These are phyloP conservation scores for Rhodotorula sp. DNA, from an alignment of 1,284 basidiomycete genomes.

Conservation along the genomic window DNA sequence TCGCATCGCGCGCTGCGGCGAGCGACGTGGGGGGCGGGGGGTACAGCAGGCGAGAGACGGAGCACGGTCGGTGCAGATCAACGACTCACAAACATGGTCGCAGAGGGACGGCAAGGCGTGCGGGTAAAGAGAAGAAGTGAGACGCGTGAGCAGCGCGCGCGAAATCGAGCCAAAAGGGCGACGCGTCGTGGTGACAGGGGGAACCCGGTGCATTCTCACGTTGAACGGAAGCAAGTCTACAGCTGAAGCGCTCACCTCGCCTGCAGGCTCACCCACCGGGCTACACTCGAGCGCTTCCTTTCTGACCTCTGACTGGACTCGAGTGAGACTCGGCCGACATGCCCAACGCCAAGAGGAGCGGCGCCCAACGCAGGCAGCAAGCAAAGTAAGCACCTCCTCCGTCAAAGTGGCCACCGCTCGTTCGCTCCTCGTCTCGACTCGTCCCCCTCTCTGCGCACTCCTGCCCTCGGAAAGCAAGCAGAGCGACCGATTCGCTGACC, in stretches of 20 bases:
- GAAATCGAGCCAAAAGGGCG: no score
- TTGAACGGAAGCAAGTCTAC: no score
- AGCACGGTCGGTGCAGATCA: no score
- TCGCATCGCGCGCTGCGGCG: not conserved
- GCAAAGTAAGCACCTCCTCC: not conserved
- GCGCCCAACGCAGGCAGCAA: slow-evolving; percentile 9
- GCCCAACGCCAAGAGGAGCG: slow-evolving; percentile 32
- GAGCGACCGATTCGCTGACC: no score
- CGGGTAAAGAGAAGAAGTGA: not conserved
- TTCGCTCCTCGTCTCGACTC: no score
- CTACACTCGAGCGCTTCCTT: no score
- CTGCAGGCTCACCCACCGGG: no score
- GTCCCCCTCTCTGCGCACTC: no score
- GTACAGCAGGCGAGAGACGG: not conserved
- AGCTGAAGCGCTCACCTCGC: no score
- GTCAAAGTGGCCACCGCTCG: not conserved
- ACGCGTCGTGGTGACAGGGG: not conserved
- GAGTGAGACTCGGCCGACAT: not conserved
- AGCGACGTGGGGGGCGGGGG: not conserved
- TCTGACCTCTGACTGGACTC: not conserved
- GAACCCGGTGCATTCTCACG: no score
- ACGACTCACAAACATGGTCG: slow-evolving; percentile 2
- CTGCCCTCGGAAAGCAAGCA: no score
- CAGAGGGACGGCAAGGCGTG: not conserved
- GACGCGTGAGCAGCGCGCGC: not conserved